Evolutionary conservation across 1,284 basidiomycete species (phyloP).

Genomic region (Coriolopsis trogii): DNA sequence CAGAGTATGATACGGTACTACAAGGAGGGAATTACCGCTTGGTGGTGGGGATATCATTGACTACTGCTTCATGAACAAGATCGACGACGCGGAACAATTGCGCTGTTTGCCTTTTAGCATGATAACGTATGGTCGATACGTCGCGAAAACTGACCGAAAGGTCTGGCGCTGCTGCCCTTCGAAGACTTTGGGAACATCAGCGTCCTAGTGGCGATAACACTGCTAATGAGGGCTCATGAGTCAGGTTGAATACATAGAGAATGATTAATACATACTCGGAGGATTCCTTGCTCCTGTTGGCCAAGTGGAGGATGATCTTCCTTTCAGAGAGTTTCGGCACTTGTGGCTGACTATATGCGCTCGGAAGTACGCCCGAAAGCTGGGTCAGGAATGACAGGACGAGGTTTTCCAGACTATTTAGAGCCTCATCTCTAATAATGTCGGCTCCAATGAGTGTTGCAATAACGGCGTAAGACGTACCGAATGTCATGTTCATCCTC

Average conservation of each 20-base stretch:
- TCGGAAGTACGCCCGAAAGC: conserved; percentile 37
- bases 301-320: conserved; percentile 32
- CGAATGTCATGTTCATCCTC: not conserved
- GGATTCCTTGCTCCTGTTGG: conserved; percentile 32
- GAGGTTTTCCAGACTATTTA: conserved; percentile 51
- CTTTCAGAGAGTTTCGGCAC: conserved; percentile 6
- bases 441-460: not conserved
- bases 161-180: conserved; percentile 48
- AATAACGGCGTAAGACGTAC: too few species aligned
- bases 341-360: conserved; percentile 12
- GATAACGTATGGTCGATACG: not conserved
- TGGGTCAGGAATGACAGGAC: conserved; percentile 57
- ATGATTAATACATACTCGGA: conserved; percentile 24
- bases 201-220: conserved; percentile 20
- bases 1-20: not conserved
- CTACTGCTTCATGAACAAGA: conserved; percentile 64
- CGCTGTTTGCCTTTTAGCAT: conserved; percentile 43
- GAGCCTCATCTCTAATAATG: conserved; percentile 14
- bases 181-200: conserved; percentile 42
- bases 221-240: conserved; percentile 16
- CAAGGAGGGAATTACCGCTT: conserved; percentile 55
- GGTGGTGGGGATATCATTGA: conserved; percentile 57
- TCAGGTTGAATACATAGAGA: not conserved
- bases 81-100: conserved; percentile 66
- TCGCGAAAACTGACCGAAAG: conserved; percentile 46